phyloP scores from a whole-genome alignment of 2,329 filamentous ascomycete genomes.

The Talaromyces sp. region DNA sequence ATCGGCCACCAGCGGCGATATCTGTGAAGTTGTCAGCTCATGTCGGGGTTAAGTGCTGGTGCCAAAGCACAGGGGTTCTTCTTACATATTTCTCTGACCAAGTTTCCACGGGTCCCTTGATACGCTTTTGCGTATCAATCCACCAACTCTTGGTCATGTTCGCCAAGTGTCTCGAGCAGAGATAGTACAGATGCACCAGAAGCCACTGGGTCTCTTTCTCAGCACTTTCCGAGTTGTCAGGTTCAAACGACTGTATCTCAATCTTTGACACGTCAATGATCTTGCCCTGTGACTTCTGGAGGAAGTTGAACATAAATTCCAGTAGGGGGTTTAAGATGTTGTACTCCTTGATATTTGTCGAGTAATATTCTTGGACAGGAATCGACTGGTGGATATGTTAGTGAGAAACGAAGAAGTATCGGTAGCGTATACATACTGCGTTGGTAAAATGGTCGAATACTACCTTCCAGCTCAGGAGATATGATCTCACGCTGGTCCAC shows the following conservation, averaged over 20 bases:
- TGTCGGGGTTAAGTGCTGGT: background rate
- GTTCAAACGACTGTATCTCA: conserved; percentile 65
- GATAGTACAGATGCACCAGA: conserved; percentile 82
- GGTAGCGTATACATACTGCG: conserved; percentile 50
- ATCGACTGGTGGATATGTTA: conserved; percentile 58
- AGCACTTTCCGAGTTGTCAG: conserved; percentile 63
- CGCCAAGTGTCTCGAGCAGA: conserved; percentile 74
- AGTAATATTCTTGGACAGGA: conserved; percentile 80
- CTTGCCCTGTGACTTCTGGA: conserved; percentile 75
- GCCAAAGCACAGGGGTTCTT: conserved; percentile 46
- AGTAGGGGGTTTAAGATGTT: conserved; percentile 70
- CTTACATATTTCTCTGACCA: conserved; percentile 90
- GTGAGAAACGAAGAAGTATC: conserved; percentile 1
- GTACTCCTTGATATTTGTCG: conserved; percentile 74
- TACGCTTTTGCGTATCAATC: conserved; percentile 73
- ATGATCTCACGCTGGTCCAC: conserved; percentile 72
- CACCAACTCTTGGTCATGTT: conserved; percentile 83
- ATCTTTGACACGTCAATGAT: conserved; percentile 72
- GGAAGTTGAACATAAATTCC: conserved; percentile 78
- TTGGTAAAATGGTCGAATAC: conserved; percentile 82
- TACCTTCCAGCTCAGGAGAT: conserved; percentile 85
- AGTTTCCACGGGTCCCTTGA: conserved; percentile 76
- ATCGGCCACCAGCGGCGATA: conserved; percentile 46
- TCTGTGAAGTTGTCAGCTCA: conserved; percentile 26
- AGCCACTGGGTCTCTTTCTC: conserved; percentile 81